Conservation (phyloP, 805 yeast species). For the Saccharomycopsis capsularis region DNA sequence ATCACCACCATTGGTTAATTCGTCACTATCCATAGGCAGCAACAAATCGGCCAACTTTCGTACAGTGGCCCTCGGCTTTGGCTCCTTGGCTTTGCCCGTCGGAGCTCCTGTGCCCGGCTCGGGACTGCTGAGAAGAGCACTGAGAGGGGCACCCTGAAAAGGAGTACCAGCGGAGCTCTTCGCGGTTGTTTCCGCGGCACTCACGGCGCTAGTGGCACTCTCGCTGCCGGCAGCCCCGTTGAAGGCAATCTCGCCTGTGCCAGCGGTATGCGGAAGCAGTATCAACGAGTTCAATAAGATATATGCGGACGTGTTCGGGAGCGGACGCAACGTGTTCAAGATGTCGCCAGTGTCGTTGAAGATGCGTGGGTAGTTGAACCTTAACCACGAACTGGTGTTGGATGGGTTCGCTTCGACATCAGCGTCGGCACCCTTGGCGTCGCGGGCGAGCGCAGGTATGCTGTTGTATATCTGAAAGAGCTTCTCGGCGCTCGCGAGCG, state of each 20-base stretch:
- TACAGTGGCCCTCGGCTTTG: too few species aligned
- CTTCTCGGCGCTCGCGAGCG: background rate
- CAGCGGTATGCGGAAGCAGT: background rate
- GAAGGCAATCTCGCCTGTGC: too few species aligned
- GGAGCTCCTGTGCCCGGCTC: too few species aligned
- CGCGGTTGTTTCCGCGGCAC: too few species aligned
- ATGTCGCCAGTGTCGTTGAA: constrained; percentile 18
- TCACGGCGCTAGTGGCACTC: too few species aligned
- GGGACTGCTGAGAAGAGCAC: too few species aligned
- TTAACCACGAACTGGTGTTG: constrained; percentile 11
- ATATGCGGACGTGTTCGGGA: constrained; percentile 15
- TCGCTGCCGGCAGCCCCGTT: too few species aligned
- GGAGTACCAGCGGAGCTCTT: too few species aligned
- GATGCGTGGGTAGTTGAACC: constrained; percentile 10
- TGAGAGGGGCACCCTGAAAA: too few species aligned
- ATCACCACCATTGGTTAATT: too few species aligned
- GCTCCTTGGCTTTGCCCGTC: too few species aligned
- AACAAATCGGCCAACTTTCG: background rate
- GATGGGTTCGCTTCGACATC: constrained; percentile 9
- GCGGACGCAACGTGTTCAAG: constrained; percentile 10
- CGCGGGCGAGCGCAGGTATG: constrained; percentile 4
- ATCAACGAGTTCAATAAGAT: constrained; percentile 15
- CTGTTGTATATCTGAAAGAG: constrained; percentile 8
- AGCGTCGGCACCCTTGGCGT: background rate
- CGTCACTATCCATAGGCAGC: background rate